phyloP scores from a whole-genome alignment of 192 early-diverging fungal genomes.

The Entomortierella chlamydospora region DNA sequence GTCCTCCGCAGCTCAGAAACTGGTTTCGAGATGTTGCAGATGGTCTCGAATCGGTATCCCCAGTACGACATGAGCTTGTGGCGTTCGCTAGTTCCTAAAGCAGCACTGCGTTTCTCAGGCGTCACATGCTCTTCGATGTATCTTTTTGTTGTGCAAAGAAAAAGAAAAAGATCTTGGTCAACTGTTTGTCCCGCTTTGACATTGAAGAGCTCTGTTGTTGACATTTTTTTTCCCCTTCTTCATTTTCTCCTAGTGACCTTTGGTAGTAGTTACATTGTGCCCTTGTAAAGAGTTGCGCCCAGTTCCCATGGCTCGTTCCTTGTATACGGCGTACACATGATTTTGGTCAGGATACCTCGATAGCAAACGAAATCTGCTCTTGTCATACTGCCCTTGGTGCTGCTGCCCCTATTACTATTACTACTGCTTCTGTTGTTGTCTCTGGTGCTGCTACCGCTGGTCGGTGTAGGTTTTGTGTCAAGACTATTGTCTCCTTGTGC shows the following conservation, averaged over 20 bases:
- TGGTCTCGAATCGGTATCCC: conserved; percentile 92
- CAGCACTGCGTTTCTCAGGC: conserved; percentile 44
- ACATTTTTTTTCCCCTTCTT: not conserved
- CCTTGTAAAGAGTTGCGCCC: conserved; percentile 77
- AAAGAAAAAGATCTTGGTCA: not conserved
- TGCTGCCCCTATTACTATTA: too few relatives aligned
- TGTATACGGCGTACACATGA: conserved; percentile 84
- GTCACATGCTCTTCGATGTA: conserved; percentile 83
- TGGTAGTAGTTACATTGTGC: conserved; percentile 40
- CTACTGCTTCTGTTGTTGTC: not conserved
- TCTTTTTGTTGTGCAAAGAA: conserved; percentile 59
- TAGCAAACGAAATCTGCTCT: conserved; percentile 66
- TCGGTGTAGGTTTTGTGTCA: too few relatives aligned
- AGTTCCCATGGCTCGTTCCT: conserved; percentile 85
- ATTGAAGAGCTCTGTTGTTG: too few relatives aligned
- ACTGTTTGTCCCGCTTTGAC: too few relatives aligned
- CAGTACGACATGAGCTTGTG: conserved; percentile 83
- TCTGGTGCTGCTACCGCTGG: conserved; percentile 31
- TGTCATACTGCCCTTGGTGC: conserved; percentile 24
- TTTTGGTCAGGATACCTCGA: conserved; percentile 91
- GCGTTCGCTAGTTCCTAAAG: conserved; percentile 57
- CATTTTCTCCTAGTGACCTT: not conserved
- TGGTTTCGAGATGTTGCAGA: conserved; percentile 72
- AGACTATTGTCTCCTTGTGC: not conserved
- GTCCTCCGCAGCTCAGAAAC: conserved; percentile 54